Percentiles rank a stretch among this genome's conserved stretches.
Evolutionary conservation across 345 rosid genomes (phyloP).

Genomic region (thale cress (Arabidopsis thaliana)): TAIR10.1 NC_003074.8:2002501-2003000

Average conservation of each 20-base stretch:
- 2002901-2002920: constrained; percentile 36
- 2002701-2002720: constrained; percentile 25
- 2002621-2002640: constrained; percentile 10
- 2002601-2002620: constrained; percentile 34
- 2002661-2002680: constrained; percentile 28
- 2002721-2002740: not conserved
- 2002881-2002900: not conserved
- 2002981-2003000: not conserved
- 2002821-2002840: constrained; percentile 40
- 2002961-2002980: not conserved
- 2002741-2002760: constrained; percentile 8
- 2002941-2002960: constrained; percentile 9
- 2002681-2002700: constrained; percentile 42
- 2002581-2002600: constrained; percentile 32
- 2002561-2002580: not conserved
- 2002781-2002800: constrained; percentile 30
- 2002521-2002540: not conserved
- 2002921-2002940: constrained; percentile 34
- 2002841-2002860: constrained; percentile 31
- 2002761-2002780: constrained; percentile 31
- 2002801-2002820: constrained; percentile 47
- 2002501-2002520: not conserved
- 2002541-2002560: not conserved
- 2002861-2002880: constrained; percentile 16
- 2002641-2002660: constrained; percentile 3